Evolutionary conservation across 2,329 filamentous ascomycete species (phyloP), one percentile per base, ranked within the genome.

Genomic region (Macroventuria anomochaeta): DNA sequence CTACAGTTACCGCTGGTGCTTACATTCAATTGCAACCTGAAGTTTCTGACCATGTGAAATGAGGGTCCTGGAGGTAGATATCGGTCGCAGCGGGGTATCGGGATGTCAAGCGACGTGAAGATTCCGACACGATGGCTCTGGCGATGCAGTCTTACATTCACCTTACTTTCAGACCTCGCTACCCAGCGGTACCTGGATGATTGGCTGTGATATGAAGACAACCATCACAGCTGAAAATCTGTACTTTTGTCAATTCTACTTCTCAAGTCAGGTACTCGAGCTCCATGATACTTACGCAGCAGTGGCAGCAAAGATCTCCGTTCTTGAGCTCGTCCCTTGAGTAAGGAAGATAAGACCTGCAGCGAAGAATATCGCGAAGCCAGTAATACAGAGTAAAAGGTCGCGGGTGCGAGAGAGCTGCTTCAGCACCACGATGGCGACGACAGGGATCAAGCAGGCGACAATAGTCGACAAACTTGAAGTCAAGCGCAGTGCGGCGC

Each of bases 291-390:
- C 57, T 50, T 48, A 59, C 53, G 57, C 53, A 18, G 57, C 57
- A 23, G 57, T 59, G 2, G 57, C 57, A 13, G 57, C 46, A 39
- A 59, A 59, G 6, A 59, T 57, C 29, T 59, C 57, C 3, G 44
- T 53, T 15, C 57, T 44, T 6, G 54, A 41, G 15, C 41, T 57
- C 7, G 46, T 55, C 0, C 54, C 54, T 25, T 57, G 50, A 2
- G 50, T 57, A n/a, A 57, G 38, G 15, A 44, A 42, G 3, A 60
- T 55, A 17, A 60, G 23, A 1, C 21, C 33, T 1, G 48, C 17
- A 12, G 50, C 55, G 11, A 58, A 58, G 1, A 47, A 1, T 0
- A 42, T 11, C 1, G 50, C 42, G 5, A 53, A 47, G 1, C 25
- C 42, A 10, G 37, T 47, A 11, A 53, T 53, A 7, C 50, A 53